Conservation (phyloP, 805 yeast genomes). For the Yamadazyma nakazawae region DNA sequence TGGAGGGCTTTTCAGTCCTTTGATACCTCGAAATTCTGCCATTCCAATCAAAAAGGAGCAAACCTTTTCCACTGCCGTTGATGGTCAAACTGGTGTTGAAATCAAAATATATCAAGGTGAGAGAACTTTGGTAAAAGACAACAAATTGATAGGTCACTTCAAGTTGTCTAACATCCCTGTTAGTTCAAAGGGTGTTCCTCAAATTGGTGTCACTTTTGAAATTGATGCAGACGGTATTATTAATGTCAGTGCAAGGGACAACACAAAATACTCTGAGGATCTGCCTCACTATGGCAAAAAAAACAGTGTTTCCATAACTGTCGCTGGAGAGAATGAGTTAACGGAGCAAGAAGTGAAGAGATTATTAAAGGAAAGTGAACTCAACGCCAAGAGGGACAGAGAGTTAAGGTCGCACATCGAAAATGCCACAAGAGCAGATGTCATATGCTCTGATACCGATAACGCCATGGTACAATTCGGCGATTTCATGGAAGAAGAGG, state of each 20-base stretch:
- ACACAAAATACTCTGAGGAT: slow-evolving; percentile 39
- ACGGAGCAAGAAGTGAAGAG: slow-evolving; percentile 64
- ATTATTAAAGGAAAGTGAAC: slow-evolving; percentile 64
- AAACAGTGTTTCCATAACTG: slow-evolving; percentile 58
- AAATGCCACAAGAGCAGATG: slow-evolving; percentile 74
- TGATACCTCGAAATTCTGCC: slow-evolving; percentile 73
- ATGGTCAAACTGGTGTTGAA: slow-evolving; percentile 81
- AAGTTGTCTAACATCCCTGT: slow-evolving; percentile 69
- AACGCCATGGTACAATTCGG: slow-evolving; percentile 74
- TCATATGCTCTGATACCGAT: slow-evolving; percentile 83
- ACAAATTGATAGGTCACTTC: slow-evolving; percentile 73
- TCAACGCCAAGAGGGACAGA: slow-evolving; percentile 58
- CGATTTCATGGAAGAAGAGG: slow-evolving; percentile 45
- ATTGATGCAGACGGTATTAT: slow-evolving; percentile 79
- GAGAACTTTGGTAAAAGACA: slow-evolving; percentile 72
- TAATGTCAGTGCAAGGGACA: slow-evolving; percentile 56
- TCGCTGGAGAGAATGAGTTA: slow-evolving; percentile 66
- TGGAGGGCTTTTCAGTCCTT: slow-evolving; percentile 79
- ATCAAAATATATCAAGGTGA: slow-evolving; percentile 81
- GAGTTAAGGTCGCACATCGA: slow-evolving; percentile 60
- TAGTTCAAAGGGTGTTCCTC: slow-evolving; percentile 78
- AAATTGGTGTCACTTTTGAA: slow-evolving; percentile 71
- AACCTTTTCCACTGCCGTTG: slow-evolving; percentile 76
- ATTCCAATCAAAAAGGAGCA: slow-evolving; percentile 76
- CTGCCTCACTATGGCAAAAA: slow-evolving; percentile 41